Evolutionary conservation across 2,329 filamentous ascomycete genomes (phyloP).

Genomic region (Fusarium citri): DNA sequence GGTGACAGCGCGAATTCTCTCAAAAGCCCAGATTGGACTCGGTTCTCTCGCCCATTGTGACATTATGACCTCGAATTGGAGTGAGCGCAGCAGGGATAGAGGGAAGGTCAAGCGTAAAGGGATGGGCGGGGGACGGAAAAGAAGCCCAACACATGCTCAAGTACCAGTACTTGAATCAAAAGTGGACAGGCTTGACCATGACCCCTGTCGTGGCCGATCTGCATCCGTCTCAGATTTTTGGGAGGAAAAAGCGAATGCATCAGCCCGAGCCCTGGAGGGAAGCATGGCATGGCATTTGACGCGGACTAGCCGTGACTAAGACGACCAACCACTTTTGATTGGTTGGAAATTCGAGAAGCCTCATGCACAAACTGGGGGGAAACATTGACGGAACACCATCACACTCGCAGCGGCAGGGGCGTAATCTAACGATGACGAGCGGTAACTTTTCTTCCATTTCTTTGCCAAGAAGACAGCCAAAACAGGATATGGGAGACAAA

Average conservation of each 20-base stretch:
- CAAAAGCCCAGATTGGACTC: constrained; percentile 25
- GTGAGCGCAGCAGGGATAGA: constrained; percentile 36
- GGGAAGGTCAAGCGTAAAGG: constrained; percentile 9
- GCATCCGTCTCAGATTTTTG: constrained; percentile 53
- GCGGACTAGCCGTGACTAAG: constrained; percentile 40
- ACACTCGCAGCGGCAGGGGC: constrained; percentile 40
- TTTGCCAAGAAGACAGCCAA: not conserved
- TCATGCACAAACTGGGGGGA: constrained; percentile 45
- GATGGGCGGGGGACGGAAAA: constrained; percentile 41
- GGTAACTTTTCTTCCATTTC: not conserved
- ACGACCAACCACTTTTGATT: constrained; percentile 29
- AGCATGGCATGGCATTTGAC: constrained; percentile 42
- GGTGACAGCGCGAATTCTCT: not conserved
- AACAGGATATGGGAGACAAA: not conserved
- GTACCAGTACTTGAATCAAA: constrained; percentile 43
- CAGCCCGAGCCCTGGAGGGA: constrained; percentile 42
- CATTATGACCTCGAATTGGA: constrained; percentile 40
- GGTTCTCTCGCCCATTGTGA: constrained; percentile 35
- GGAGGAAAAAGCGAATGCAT: constrained; percentile 45
- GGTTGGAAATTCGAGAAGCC: constrained; percentile 35
- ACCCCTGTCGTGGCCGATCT: constrained; percentile 51
- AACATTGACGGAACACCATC: constrained; percentile 44
- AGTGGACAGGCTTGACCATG: constrained; percentile 32
- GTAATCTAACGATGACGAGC: constrained; percentile 26
- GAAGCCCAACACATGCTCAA: constrained; percentile 46